phyloP scores from a whole-genome alignment of 805 yeast genomes.

The Cyberlindnera xishuangbannaensis region DNA sequence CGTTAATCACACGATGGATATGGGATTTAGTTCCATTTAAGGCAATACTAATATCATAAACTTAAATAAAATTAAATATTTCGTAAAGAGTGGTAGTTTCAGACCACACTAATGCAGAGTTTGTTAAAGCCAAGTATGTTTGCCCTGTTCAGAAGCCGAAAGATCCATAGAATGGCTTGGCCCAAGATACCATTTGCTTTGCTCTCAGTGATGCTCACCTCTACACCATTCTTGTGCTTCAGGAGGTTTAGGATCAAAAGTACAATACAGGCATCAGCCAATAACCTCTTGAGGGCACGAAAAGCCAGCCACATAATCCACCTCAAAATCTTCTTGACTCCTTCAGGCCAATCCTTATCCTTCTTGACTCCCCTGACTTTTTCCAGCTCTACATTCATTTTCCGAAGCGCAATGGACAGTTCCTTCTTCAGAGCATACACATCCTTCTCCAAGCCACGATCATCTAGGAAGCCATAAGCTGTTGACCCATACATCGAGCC shows the following conservation, averaged over 20 bases:
- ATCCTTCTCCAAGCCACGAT: slow-evolving; percentile 14
- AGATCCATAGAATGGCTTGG: slow-evolving; percentile 6
- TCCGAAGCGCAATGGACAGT: slow-evolving; percentile 20
- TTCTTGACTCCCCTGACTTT: slow-evolving; percentile 7
- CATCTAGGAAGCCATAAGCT: slow-evolving; percentile 11
- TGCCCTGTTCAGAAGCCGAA: slow-evolving; percentile 15
- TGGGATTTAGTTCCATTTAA: too few species aligned
- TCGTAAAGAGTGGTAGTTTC: too few species aligned
- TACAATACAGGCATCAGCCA: slow-evolving; percentile 17
- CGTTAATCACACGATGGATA: too few species aligned
- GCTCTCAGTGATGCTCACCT: slow-evolving; percentile 7
- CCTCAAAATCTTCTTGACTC: slow-evolving; percentile 5
- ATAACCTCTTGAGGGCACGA: slow-evolving; percentile 12
- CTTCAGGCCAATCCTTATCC: slow-evolving; percentile 13
- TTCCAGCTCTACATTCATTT: slow-evolving; percentile 22
- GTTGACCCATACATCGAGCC: slow-evolving; percentile 10
- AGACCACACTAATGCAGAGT: slow-evolving; percentile 12
- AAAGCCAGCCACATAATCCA: slow-evolving; percentile 8
- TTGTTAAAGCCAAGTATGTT: slow-evolving; percentile 18
- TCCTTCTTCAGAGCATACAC: slow-evolving; percentile 22
- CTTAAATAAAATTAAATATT: too few species aligned
- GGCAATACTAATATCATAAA: too few species aligned
- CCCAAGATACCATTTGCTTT: slow-evolving; percentile 8
- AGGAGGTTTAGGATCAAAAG: slow-evolving; percentile 18
- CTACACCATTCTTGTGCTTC: slow-evolving; percentile 20